Evolutionary conservation across 2,329 filamentous ascomycete species (phyloP), one percentile per base, ranked within the genome.

Genomic region (Aspergillus sclerotialis): DNA sequence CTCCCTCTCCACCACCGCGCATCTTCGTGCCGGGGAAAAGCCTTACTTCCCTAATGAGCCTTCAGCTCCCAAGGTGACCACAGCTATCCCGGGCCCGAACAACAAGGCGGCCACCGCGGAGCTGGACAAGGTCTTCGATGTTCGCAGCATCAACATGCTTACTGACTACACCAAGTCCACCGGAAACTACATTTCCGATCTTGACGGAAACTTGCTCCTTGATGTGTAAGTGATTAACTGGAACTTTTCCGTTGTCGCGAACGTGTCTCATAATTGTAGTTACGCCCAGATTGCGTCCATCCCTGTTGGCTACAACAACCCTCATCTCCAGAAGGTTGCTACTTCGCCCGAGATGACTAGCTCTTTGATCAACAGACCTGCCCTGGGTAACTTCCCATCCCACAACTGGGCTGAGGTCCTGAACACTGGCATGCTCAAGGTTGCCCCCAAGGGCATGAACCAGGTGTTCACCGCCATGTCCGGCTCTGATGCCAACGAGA

Each of bases 211-310:
- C 48, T 53, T 69, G 31, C 56, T 71, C 23, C 56, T 72, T 23
- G 69, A 72, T 56, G 69, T 72, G 56, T 70, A 60, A 50, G 63
- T 56, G 4, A 21, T 10, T 17, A 25, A 25, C 28, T 31, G 11
- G 10, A 7, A 7, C 11, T 7, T 29, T 12, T 8, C 27, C 11
- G 13, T 19, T 25, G 12, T 15, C 26, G 8, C 2, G 17, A 16
- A 26, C 14, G n/a, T 11, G 4, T 17, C 15, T 26, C 14, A 39
- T 45, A 30, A 38, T 32, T 16, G 15, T 46, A 83, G 80, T 39
- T 90, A 90, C 56, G 84, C 88, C 33, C 88, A 94, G 65, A 94
- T 94, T 55, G 88, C 88, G 43, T 94, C 86, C 27, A 94, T 94
- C 50, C 84, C 88, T 3, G 73, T 94, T 29, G 88, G 88, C 40